Conservation (phyloP, 495 filamentous ascomycete species). For the Pseudevernia furfuracea region DNA sequence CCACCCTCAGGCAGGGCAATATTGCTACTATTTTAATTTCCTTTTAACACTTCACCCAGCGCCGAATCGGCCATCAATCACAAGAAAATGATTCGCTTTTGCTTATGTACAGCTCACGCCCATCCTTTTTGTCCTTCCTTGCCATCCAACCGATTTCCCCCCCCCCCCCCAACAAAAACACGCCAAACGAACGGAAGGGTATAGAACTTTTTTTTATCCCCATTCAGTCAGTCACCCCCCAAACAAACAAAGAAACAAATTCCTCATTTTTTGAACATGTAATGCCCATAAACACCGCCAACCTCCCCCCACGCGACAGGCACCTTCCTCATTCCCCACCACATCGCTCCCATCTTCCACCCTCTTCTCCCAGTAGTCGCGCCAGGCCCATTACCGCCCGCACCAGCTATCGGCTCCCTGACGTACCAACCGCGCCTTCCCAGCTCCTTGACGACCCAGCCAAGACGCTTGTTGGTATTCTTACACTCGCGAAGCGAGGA, state of each 20-base stretch:
- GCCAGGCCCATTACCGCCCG: conserved; percentile 23
- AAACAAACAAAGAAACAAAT: background rate
- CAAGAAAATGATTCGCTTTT: background rate
- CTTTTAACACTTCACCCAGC: no score
- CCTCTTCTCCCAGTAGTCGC: conserved; percentile 45
- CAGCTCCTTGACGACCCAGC: conserved; percentile 64
- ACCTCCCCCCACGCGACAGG: conserved; percentile 72
- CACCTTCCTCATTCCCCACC: conserved; percentile 83
- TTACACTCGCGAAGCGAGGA: conserved; percentile 48
- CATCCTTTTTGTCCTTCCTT: background rate
- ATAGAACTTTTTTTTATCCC: conserved; percentile 16
- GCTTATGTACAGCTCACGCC: background rate
- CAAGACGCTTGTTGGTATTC: conserved; percentile 45
- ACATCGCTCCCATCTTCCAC: conserved; percentile 88
- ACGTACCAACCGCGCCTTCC: conserved; percentile 67
- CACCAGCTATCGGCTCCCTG: conserved; percentile 40
- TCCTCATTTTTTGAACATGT: conserved; percentile 66
- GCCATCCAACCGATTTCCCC: background rate
- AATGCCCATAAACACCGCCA: conserved; percentile 78
- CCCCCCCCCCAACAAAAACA: no score
- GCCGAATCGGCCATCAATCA: background rate
- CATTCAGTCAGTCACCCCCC: background rate
- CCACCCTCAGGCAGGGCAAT: no score
- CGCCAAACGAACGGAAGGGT: conserved; percentile 2
- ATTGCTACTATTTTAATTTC: no score